phyloP scores from a whole-genome alignment of 371 early-diverging fungal species.

The Batkoa obscura region DNA sequence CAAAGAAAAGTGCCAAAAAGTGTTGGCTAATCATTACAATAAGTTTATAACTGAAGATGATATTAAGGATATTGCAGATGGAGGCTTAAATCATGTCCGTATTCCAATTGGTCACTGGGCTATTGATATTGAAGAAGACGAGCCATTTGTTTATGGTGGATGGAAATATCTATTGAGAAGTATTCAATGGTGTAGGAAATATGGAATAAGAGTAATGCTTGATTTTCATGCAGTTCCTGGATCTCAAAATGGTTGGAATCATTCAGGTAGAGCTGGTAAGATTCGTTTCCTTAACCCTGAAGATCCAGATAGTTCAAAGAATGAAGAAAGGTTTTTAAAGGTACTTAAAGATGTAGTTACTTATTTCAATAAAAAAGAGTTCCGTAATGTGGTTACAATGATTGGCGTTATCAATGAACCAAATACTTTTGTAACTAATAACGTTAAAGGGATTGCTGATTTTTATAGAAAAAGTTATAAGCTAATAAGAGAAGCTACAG shows the following conservation, averaged over 20 bases:
- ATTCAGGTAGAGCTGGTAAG: constrained; percentile 15
- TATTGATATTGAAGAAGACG: constrained; percentile 11
- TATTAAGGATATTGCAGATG: constrained; percentile 14
- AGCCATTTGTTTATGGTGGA: constrained; percentile 1
- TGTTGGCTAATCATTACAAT: constrained; percentile 19
- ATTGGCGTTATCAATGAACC: constrained; percentile 31
- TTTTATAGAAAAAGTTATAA: constrained; percentile 12
- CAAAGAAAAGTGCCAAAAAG: constrained; percentile 12
- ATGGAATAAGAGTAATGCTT: constrained; percentile 31
- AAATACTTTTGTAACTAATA: constrained; percentile 6
- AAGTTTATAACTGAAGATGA: constrained; percentile 26
- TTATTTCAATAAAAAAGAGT: constrained; percentile 16
- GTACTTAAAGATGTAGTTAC: constrained; percentile 7
- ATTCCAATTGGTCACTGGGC: constrained; percentile 27
- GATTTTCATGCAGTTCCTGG: constrained; percentile 43
- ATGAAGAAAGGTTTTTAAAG: constrained; percentile 8
- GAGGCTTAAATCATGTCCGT: constrained; percentile 26
- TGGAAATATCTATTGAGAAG: constrained; percentile 20
- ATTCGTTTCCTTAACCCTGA: constrained; percentile 6
- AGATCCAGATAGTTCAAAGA: constrained; percentile 8
- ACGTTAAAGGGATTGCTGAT: constrained; percentile 1
- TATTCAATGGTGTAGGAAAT: constrained; percentile 26
- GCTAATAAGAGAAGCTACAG: not conserved
- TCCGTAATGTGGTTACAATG: constrained; percentile 23
- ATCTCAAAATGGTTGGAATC: constrained; percentile 31